Evolutionary conservation across 208 protist species (phyloP), one percentile per base, ranked within the genome.

Genomic region (Trypanosoma mega): DNA sequence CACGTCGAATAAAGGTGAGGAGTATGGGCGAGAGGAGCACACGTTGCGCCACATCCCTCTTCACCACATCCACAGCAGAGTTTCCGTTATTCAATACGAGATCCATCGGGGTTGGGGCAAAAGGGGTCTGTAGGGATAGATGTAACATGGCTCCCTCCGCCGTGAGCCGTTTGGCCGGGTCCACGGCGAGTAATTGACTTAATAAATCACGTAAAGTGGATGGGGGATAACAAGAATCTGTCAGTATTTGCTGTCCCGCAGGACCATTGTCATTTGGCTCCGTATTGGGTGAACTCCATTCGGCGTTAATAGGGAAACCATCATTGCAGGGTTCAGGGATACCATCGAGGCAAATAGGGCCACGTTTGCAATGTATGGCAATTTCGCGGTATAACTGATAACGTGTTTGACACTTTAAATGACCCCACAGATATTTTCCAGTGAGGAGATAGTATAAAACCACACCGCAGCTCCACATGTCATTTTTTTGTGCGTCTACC

Each of bases 391-490:
- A 94, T 9, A 94, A 58, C 62, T 89, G 82, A 54, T 78, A 94
- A 27, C 80, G 31, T 68, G 70, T 54, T 1, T 29, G 29, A 36
- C 16, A 14, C 20, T 55, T 52, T 43, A 29, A 18, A 18, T 51
- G 4, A 29, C 30, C 20, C 53, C 50, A 66, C 6, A 57, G 30
- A 36, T 69, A 59, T 18, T 64, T 69, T 5, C 85, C 85, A 0
- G 80, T 87, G 21, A 94, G 71, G 59, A 94, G 71, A 56, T 82
- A 79, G 60, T 91, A 94, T 2, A 94, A 48, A 18, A 89, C 55
- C 8, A 89, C 56, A 0, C 88, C 88, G 49, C 82, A 90, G 43
- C 78, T 80, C 85, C 88, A 94, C 80, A 94, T 90, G 58, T 94
- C 88, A 26, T 83, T 72, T 46, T 70, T 71, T 12, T 68, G 52